Conservation (phyloP, 2,329 filamentous ascomycete species). For the Passalora sequoiae region DNA sequence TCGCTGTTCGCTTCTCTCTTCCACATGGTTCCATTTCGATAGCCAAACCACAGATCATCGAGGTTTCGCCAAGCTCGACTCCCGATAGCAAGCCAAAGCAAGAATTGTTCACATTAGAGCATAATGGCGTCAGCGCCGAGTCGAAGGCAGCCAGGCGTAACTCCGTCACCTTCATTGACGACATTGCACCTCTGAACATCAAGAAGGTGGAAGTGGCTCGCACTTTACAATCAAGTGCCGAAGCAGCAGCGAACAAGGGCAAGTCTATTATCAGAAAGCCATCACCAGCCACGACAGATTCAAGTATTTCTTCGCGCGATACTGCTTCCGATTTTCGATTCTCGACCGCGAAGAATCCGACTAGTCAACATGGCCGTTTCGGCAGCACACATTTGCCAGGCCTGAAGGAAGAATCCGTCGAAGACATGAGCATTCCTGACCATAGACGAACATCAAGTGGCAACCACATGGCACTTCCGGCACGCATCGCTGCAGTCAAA, state of each 20-base stretch:
- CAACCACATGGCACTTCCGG: conserved; percentile 29
- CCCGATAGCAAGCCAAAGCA: conserved; percentile 23
- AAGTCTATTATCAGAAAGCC: conserved; percentile 27
- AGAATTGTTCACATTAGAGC: conserved; percentile 16
- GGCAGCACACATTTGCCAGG: conserved; percentile 38
- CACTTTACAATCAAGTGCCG: conserved; percentile 15
- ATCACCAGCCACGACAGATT: conserved; percentile 23
- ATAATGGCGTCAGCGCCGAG: conserved; percentile 14
- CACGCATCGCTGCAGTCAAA: conserved; percentile 33
- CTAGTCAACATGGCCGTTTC: conserved; percentile 25
- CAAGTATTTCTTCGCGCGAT: conserved; percentile 20
- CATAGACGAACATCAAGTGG: conserved; percentile 18
- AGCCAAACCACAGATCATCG: conserved; percentile 33
- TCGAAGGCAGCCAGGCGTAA: conserved; percentile 19
- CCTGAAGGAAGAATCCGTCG: conserved; percentile 46
- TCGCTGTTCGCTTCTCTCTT: conserved; percentile 36
- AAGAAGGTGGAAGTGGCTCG: conserved; percentile 26
- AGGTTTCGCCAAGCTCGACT: conserved; percentile 29
- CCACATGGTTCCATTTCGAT: conserved; percentile 35
- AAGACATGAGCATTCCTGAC: conserved; percentile 40
- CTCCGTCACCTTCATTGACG: conserved; percentile 33
- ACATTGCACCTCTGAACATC: conserved; percentile 33
- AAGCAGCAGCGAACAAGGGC: conserved; percentile 19
- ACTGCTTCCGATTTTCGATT: conserved; percentile 27
- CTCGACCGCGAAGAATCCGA: conserved; percentile 15